phyloP scores from a whole-genome alignment of 2,329 filamentous ascomycete species.

The Lasiodiplodia hormozganensis region DNA sequence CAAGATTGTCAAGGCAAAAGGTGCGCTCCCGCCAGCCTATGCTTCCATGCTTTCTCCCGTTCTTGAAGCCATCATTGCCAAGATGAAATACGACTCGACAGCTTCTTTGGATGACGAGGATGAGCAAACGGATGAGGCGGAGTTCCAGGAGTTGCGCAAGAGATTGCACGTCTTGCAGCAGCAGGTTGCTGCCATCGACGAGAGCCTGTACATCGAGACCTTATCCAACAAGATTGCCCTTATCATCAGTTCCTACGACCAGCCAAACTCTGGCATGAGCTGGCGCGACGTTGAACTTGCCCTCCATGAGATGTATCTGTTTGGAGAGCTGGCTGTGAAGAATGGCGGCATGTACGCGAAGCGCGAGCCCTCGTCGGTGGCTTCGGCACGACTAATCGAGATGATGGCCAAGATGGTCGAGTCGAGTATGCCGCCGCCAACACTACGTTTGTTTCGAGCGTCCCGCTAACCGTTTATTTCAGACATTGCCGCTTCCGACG shows the following conservation, averaged over 20 bases:
- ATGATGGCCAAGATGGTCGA: constrained; percentile 98
- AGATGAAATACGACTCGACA: constrained; percentile 98
- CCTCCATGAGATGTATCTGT: constrained; percentile 92
- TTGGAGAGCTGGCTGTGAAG: constrained; percentile 91
- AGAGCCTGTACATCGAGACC: constrained; percentile 85
- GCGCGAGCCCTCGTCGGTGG: constrained; percentile 78
- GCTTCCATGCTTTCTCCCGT: constrained; percentile 85
- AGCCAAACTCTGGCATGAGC: constrained; percentile 70
- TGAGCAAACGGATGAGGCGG: constrained; percentile 93
- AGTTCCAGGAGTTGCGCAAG: constrained; percentile 94
- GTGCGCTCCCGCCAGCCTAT: constrained; percentile 74
- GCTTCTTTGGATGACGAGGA: constrained; percentile 92
- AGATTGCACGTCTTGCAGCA: constrained; percentile 90
- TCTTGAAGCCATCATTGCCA: constrained; percentile 87
- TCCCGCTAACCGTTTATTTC: constrained; percentile 6
- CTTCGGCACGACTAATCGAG: constrained; percentile 79
- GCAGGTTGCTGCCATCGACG: constrained; percentile 87
- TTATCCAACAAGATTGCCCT: constrained; percentile 86
- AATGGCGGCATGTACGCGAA: constrained; percentile 88
- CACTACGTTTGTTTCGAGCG: background rate
- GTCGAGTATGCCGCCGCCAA: constrained; percentile 67
- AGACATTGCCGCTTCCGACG: constrained; percentile 80
- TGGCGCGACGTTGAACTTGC: constrained; percentile 96
- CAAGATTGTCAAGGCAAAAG: constrained; percentile 70
- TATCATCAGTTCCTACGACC: constrained; percentile 74